phyloP scores from a whole-genome alignment of 2,329 filamentous ascomycete genomes.

The Tolypocladium pustulatum region DNA sequence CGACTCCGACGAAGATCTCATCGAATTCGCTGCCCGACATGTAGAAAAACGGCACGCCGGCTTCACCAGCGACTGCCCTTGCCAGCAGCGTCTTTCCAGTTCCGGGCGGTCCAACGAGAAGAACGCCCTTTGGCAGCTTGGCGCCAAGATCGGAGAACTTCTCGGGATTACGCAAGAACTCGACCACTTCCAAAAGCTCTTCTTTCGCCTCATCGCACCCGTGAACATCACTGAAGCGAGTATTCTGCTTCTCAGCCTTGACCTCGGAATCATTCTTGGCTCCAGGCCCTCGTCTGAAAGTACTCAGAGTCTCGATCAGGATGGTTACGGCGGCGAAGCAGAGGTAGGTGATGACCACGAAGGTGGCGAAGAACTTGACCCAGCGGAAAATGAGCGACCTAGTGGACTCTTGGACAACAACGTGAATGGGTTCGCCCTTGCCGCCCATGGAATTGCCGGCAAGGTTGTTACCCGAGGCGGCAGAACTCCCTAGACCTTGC shows the following conservation, averaged over 20 bases:
- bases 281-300: constrained; percentile 63
- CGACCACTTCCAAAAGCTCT: constrained; percentile 91
- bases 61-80: constrained; percentile 90
- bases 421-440: constrained; percentile 82
- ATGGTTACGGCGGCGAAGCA: constrained; percentile 71
- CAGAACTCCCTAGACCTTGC: constrained; percentile 17
- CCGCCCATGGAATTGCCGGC: constrained; percentile 41
- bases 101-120: constrained; percentile 89
- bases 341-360: constrained; percentile 69
- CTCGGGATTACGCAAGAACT: constrained; percentile 88
- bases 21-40: constrained; percentile 99
- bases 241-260: constrained; percentile 84
- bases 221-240: constrained; percentile 87
- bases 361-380: constrained; percentile 77
- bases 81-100: constrained; percentile 96
- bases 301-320: constrained; percentile 68
- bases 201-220: constrained; percentile 98
- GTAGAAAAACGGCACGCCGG: constrained; percentile 98
- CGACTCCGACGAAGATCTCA: constrained; percentile 95
- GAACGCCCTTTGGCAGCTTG: constrained; percentile 92
- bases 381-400: constrained; percentile 76
- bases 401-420: constrained; percentile 86
- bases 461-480: constrained; percentile 8
- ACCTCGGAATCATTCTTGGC: constrained; percentile 70
- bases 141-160: constrained; percentile 90